Conservation (phyloP, 208 protist species). For the Leptomonas pyrrhocoris region DNA sequence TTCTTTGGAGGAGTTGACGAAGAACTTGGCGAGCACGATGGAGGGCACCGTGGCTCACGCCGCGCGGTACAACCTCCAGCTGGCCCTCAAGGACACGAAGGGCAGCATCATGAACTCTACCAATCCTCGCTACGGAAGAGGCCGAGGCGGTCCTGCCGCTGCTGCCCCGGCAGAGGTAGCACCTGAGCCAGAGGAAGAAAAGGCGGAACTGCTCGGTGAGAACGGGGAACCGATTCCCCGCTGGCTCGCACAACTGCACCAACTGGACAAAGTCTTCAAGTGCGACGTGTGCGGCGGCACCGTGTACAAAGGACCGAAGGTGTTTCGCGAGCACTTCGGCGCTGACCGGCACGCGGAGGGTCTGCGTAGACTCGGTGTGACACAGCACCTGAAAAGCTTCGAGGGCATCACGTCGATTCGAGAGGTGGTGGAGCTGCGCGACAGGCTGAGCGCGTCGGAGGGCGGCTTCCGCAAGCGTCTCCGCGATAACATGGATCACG, state of each 20-base stretch:
- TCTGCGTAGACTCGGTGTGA: constrained; percentile 76
- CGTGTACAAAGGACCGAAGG: constrained; percentile 83
- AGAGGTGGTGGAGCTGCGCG: constrained; percentile 78
- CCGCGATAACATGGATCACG: constrained; percentile 69
- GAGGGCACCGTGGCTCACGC: constrained; percentile 76
- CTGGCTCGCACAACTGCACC: constrained; percentile 83
- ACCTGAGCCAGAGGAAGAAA: constrained; percentile 35
- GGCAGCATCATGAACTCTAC: background rate
- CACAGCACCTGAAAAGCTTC: constrained; percentile 67
- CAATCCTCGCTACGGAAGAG: background rate
- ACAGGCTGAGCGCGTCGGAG: constrained; percentile 39
- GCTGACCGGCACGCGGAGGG: constrained; percentile 82
- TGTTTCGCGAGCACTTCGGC: constrained; percentile 88
- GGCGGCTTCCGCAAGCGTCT: constrained; percentile 61
- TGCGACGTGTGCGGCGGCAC: constrained; percentile 90
- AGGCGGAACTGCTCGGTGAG: constrained; percentile 66
- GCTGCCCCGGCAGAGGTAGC: background rate
- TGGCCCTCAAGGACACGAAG: constrained; percentile 17
- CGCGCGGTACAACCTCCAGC: constrained; percentile 67
- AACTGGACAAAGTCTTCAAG: constrained; percentile 80
- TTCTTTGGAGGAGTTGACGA: constrained; percentile 59
- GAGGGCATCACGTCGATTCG: constrained; percentile 80
- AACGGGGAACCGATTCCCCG: constrained; percentile 79
- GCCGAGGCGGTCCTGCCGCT: background rate
- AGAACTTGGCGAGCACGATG: constrained; percentile 56